phyloP scores from a whole-genome alignment of 352 stramenopile species.

The Globisporangium irregulare region DNA sequence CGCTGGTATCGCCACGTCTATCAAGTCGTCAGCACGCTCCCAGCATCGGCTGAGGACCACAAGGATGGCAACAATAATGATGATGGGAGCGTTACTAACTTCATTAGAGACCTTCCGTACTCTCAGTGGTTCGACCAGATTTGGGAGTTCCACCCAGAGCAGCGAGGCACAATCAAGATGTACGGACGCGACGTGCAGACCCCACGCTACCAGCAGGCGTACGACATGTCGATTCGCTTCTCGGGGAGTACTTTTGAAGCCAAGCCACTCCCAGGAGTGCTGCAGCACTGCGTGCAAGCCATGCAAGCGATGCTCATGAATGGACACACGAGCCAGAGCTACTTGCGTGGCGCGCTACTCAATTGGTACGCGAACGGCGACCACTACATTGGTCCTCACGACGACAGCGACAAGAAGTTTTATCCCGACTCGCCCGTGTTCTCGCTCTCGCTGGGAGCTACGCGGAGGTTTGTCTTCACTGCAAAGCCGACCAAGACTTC shows the following conservation, averaged over 20 bases:
- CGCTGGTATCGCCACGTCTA: slow-evolving; percentile 43
- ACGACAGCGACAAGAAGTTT: slow-evolving; percentile 66
- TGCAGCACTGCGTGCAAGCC: slow-evolving; percentile 40
- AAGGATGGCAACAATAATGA: neutral
- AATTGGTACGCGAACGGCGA: slow-evolving; percentile 86
- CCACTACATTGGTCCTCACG: slow-evolving; percentile 80
- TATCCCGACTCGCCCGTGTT: slow-evolving; percentile 33
- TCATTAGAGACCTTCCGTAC: neutral
- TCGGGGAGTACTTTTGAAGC: slow-evolving; percentile 57
- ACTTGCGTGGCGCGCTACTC: slow-evolving; percentile 51
- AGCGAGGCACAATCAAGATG: slow-evolving; percentile 63
- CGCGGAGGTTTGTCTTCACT: slow-evolving; percentile 34
- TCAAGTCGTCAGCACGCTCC: neutral
- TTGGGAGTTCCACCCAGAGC: slow-evolving; percentile 59
- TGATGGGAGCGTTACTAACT: neutral
- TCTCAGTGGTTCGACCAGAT: slow-evolving; percentile 31
- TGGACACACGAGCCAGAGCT: slow-evolving; percentile 18
- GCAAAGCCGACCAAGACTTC: neutral
- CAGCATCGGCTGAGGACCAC: neutral
- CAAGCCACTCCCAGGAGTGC: slow-evolving; percentile 32
- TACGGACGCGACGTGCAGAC: slow-evolving; percentile 58
- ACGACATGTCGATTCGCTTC: slow-evolving; percentile 48
- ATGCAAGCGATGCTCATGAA: slow-evolving; percentile 46
- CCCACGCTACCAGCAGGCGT: slow-evolving; percentile 71
- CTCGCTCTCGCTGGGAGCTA: slow-evolving; percentile 36